phyloP scores from a whole-genome alignment of 2,329 filamentous ascomycete genomes.

The Sclerotinia glacialis region DNA sequence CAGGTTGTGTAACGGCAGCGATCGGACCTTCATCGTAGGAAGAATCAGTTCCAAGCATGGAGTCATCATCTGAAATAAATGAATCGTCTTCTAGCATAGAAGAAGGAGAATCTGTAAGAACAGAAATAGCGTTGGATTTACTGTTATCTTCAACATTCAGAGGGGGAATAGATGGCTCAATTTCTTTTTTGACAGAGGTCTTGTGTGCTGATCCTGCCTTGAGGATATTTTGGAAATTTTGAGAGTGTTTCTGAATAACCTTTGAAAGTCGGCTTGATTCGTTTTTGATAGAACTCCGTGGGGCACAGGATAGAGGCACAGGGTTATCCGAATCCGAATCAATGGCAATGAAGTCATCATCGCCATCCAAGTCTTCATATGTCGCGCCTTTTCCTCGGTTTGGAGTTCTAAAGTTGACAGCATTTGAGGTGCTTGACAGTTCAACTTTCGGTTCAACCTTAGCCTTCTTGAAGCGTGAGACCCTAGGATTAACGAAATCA shows the following conservation, averaged over 20 bases:
- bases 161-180: background rate
- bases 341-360: constrained; percentile 29
- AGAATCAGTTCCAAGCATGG: constrained; percentile 12
- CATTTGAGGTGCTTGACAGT: constrained; percentile 33
- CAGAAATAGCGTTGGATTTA: constrained; percentile 17
- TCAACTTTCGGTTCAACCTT: constrained; percentile 36
- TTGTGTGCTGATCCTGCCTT: constrained; percentile 6
- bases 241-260: constrained; percentile 9
- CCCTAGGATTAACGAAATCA: constrained; percentile 15
- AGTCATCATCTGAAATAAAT: constrained; percentile 25
- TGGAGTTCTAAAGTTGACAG: constrained; percentile 29
- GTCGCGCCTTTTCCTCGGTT: constrained; percentile 22
- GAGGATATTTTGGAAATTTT: background rate
- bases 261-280: constrained; percentile 1
- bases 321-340: constrained; percentile 28
- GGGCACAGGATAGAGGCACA: constrained; percentile 12
- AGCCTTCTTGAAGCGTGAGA: constrained; percentile 25
- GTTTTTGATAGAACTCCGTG: background rate
- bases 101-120: background rate
- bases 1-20: background rate
- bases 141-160: constrained; percentile 27
- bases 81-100: constrained; percentile 22
- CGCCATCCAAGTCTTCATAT: constrained; percentile 30
- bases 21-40: constrained; percentile 17
- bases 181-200: background rate